Percentiles rank a stretch among this genome's conserved stretches.
These are phyloP conservation scores for Acer saccharum DNA, from an alignment of 345 rosid genomes.

Conservation along the genomic window DNA sequence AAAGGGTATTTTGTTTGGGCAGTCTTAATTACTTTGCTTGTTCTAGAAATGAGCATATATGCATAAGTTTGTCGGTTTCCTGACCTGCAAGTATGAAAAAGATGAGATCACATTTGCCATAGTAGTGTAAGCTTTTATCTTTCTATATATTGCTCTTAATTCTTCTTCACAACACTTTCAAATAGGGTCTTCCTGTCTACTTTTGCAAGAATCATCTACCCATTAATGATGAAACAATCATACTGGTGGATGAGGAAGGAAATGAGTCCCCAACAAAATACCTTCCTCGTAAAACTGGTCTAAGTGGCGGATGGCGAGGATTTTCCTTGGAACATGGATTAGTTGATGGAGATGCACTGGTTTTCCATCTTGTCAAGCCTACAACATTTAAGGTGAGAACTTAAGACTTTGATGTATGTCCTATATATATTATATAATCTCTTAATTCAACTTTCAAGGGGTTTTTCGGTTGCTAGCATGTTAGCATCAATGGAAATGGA, in stretches of 20 bases:
- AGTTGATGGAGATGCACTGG: slow-evolving; percentile 50
- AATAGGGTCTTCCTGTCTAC: slow-evolving; percentile 58
- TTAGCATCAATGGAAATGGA: background rate
- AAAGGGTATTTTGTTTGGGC: background rate
- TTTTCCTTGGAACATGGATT: slow-evolving; percentile 49
- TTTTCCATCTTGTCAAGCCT: slow-evolving; percentile 44
- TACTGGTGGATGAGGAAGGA: slow-evolving; percentile 43
- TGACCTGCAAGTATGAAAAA: background rate
- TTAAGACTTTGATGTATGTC: background rate
- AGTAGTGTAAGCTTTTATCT: background rate
- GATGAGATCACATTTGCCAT: background rate
- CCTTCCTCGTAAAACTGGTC: slow-evolving; percentile 42
- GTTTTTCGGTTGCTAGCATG: no score
- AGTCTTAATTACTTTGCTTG: background rate
- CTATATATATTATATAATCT: background rate
- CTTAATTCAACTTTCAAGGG: background rate
- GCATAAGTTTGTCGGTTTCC: background rate
- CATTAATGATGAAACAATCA: slow-evolving; percentile 30
- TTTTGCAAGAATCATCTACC: slow-evolving; percentile 66
- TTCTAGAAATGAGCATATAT: background rate
- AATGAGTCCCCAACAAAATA: slow-evolving; percentile 39
- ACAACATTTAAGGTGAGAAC: slow-evolving; percentile 37
- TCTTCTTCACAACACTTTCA: background rate
- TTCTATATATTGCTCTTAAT: background rate
- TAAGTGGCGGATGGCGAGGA: slow-evolving; percentile 64